Evolutionary conservation across 2,329 filamentous ascomycete species (phyloP), one percentile per base, ranked within the genome.

Genomic region (Microdochium trichocladiopsis): DNA sequence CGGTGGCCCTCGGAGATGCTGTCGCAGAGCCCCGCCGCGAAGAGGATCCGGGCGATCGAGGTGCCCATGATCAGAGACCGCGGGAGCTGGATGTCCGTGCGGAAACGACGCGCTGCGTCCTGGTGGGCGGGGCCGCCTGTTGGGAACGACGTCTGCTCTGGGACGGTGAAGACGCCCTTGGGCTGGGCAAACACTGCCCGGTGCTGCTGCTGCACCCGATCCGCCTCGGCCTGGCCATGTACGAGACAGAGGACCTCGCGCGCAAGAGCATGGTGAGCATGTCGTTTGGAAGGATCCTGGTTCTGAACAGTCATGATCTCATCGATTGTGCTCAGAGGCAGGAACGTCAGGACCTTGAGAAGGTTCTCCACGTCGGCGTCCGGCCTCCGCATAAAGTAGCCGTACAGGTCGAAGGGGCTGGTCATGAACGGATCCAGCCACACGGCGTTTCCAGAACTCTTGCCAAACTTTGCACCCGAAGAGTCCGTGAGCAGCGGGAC

Each of bases 391-490:
- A 96, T 77, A 61, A 97, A 94, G 74, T 93, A 96, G 66, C 92
- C 77, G 66, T 97, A 97, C 1, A 97, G 76, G 53, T 97, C 90
- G 63, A 93, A 96, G 0, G 84, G 74, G 25, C 80, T 84, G 1
- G 93, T 95, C 79, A 90, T 81, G 61, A 86, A 84, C 51, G 78
- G 77, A 66, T 96, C 90, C 2, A 99, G 79, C 94, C 94, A 99
- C 33, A 99, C 72, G 2, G 93, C 92, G 66, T 97, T 97, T 24
- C 92, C 93, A 2, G 90, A 88, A 56, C 86, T 95, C 73, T 99
- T 99, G 50, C 94, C 94, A 61, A 97, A 92, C 69, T 99, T 99
- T 64, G 83, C 83, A 18, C 94, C 94, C 1, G 88, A 82, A 1
- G 88, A 77, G 50, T 93, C 92, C 0, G 91, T 96, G 36, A 99